Evolutionary conservation across 306 rosid species (phyloP), one percentile per base, ranked within the genome.

Genomic region (Sophora flavescens): DNA sequence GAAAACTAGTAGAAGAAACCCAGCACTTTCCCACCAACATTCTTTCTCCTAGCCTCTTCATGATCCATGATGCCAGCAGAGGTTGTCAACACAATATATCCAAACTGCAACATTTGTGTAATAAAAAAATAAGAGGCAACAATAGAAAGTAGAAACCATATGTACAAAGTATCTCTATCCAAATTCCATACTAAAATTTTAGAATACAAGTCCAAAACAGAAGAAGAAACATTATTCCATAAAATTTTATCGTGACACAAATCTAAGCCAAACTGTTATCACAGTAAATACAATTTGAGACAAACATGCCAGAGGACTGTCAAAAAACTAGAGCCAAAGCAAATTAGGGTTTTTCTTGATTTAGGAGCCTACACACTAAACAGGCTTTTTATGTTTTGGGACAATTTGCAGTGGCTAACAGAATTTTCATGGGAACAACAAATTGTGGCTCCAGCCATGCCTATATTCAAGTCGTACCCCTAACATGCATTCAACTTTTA

Each of bases 31-130:
- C 85, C 81, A 53, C 85, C 85, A 70, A 76, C 85, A 76, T 81
- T 81, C 77, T 81, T 81, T 36, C 81, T 81, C 78, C 85, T 76
- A 2, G 85, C 81, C 75, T 82, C 85, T 71, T 77, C 85, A 48
- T 82, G 85, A 48, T 82, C 85, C 85, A 77, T 82, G 61, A 82
- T 82, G 18, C 85, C 85, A 48, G 85, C 85, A 33, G 85, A 82
- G 75, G 82, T 82, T 36, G 85, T 82, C 79, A 82, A 64, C 33
- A 82, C 85, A 28, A 82, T 82, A 57, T 70, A 82, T 42, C 85
- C 85, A 77, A 82, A 82, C 85, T 82, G 79, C 82, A 77, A 5
- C 32, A 57, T 63, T 63, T 17, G 6, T 11, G 57, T 5, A 63
- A 36, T 10, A 52, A 50, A 52, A 50, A 51, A 5, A 47, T 63